phyloP scores from a whole-genome alignment of 2,329 filamentous ascomycete genomes.

The Fusarium duplospermum region DNA sequence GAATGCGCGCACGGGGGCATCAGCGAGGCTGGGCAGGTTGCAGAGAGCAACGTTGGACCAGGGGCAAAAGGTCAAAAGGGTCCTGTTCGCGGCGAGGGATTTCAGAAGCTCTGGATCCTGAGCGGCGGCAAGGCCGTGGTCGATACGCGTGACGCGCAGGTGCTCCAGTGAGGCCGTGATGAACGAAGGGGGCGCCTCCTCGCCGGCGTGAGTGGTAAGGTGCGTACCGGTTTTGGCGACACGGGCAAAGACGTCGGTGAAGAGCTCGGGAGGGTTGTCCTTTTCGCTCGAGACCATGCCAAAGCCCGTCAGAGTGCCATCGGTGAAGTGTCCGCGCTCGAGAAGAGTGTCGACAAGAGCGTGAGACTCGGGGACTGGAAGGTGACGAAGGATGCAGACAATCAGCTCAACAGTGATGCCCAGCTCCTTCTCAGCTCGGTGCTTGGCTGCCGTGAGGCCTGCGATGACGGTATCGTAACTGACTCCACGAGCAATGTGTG shows the following conservation, averaged over 20 bases:
- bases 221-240: constrained; percentile 62
- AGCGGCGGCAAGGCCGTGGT: constrained; percentile 77
- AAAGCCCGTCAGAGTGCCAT: constrained; percentile 69
- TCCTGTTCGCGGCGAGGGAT: constrained; percentile 66
- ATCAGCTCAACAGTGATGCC: constrained; percentile 75
- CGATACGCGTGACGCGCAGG: constrained; percentile 74
- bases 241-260: constrained; percentile 67
- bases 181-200: constrained; percentile 77
- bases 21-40: constrained; percentile 41
- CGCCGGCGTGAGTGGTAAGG: constrained; percentile 80
- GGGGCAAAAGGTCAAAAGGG: constrained; percentile 78
- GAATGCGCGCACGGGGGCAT: constrained; percentile 70
- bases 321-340: constrained; percentile 56
- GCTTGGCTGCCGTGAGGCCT: constrained; percentile 71
- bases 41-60: constrained; percentile 71
- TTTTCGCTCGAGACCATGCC: constrained; percentile 76
- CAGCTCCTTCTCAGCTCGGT: constrained; percentile 69
- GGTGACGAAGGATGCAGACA: constrained; percentile 78
- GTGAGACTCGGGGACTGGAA: constrained; percentile 70
- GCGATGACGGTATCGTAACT: constrained; percentile 71
- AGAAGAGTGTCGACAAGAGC: constrained; percentile 46
- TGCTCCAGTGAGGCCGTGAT: constrained; percentile 72
- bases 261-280: constrained; percentile 68
- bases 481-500: constrained; percentile 74
- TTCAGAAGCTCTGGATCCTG: constrained; percentile 69